phyloP scores from a whole-genome alignment of 345 rosid species.

The Diplotaxis tenuifolia region DNA sequence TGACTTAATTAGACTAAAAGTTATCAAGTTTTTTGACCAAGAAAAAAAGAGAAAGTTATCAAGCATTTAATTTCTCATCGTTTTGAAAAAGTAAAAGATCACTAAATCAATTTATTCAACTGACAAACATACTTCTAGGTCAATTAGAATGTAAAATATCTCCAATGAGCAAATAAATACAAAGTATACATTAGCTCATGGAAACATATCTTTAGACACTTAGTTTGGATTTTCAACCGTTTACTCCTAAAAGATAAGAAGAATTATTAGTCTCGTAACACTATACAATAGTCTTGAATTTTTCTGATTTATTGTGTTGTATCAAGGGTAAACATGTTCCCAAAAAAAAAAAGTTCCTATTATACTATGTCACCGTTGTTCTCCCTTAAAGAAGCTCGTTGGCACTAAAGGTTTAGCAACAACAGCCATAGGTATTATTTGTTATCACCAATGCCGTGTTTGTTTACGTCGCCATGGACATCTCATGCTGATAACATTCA shows the following conservation, averaged over 20 bases:
- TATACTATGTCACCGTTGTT: slow-evolving; percentile 3
- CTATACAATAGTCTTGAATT: neutral
- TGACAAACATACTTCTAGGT: neutral
- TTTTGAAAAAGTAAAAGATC: neutral
- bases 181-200: neutral
- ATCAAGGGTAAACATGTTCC: neutral
- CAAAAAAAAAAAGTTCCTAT: no score
- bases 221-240: neutral
- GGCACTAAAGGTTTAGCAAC: slow-evolving; percentile 12
- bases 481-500: slow-evolving; percentile 24
- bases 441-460: slow-evolving; percentile 28
- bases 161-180: neutral
- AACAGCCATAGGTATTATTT: slow-evolving; percentile 7
- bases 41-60: neutral
- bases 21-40: neutral
- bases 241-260: neutral
- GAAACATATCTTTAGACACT: neutral
- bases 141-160: neutral
- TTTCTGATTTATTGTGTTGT: neutral
- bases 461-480: slow-evolving; percentile 15
- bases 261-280: neutral
- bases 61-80: neutral
- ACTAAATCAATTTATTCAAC: neutral
- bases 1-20: neutral
- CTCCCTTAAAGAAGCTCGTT: neutral